Evolutionary conservation across 495 filamentous ascomycete genomes (phyloP).

Genomic region (Aspergillus wentii): DNA sequence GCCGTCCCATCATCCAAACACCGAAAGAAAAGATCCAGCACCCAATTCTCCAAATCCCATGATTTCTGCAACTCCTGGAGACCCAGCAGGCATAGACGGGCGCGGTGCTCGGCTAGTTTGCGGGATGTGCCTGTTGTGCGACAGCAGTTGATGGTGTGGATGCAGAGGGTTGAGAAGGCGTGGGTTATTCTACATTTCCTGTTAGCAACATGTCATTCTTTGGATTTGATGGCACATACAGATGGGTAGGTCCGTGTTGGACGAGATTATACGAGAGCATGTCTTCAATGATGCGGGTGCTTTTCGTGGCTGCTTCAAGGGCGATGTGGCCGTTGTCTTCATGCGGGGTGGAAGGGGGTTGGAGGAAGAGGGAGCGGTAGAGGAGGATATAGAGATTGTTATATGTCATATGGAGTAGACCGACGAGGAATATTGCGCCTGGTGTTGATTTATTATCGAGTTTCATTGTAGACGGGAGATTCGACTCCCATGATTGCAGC

Average conservation of each 20-base stretch:
- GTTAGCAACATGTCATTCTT: neutral
- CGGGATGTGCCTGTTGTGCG: conserved; percentile 30
- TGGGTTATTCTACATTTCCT: conserved; percentile 38
- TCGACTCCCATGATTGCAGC: conserved; percentile 30
- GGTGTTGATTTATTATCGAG: conserved; percentile 18
- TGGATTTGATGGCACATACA: conserved; percentile 11
- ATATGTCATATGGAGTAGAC: conserved; percentile 41
- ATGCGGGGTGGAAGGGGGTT: conserved; percentile 12
- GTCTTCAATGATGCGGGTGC: conserved; percentile 41
- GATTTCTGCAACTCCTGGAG: conserved; percentile 43
- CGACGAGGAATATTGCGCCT: conserved; percentile 30
- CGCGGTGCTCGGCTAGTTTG: conserved; percentile 42
- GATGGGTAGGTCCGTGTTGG: conserved; percentile 39
- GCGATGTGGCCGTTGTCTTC: conserved; percentile 26
- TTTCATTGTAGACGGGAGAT: conserved; percentile 28
- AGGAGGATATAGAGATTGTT: conserved; percentile 39
- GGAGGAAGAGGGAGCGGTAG: conserved; percentile 31
- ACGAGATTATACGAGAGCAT: conserved; percentile 42
- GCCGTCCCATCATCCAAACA: conserved; percentile 42
- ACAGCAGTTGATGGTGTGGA: conserved; percentile 41
- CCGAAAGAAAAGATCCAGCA: conserved; percentile 41
- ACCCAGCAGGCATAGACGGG: conserved; percentile 39
- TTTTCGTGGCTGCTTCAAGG: conserved; percentile 38
- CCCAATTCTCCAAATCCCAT: conserved; percentile 46
- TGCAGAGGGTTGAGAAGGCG: conserved; percentile 42